Evolutionary conservation across 805 yeast genomes (phyloP).

Genomic region (Myxozyma melibiosi): DNA sequence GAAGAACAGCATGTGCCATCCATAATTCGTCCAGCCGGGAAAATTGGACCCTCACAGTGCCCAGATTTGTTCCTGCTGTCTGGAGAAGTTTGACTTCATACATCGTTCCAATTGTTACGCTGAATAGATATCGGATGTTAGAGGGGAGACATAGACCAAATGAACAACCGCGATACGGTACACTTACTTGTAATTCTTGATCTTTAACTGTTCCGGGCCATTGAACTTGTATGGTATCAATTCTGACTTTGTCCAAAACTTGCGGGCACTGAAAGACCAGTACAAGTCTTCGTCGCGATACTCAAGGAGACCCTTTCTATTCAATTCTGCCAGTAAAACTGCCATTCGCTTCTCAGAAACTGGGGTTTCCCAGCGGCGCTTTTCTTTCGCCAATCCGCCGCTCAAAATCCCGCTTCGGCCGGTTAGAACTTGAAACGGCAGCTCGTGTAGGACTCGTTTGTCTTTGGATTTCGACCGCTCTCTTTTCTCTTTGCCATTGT

Average conservation of each 20-base stretch:
- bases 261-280: neutral
- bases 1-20: conserved; percentile 5
- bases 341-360: too few relatives aligned
- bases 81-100: neutral
- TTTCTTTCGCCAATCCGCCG: too few relatives aligned
- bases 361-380: too few relatives aligned
- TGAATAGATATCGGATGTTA: neutral
- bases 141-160: neutral
- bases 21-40: conserved; percentile 5
- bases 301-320: neutral
- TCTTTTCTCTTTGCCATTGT: too few relatives aligned
- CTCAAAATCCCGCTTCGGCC: too few relatives aligned
- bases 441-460: too few relatives aligned
- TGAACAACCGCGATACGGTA: too few relatives aligned
- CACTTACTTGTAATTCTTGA: neutral
- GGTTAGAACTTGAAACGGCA: too few relatives aligned
- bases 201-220: neutral
- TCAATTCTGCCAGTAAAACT: neutral
- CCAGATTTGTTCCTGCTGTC: neutral
- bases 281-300: neutral
- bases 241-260: neutral
- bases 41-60: neutral
- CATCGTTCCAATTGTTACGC: neutral
- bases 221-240: neutral
- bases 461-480: too few relatives aligned